phyloP scores from a whole-genome alignment of 352 stramenopile species.

The Globisporangium sylvaticum region DNA sequence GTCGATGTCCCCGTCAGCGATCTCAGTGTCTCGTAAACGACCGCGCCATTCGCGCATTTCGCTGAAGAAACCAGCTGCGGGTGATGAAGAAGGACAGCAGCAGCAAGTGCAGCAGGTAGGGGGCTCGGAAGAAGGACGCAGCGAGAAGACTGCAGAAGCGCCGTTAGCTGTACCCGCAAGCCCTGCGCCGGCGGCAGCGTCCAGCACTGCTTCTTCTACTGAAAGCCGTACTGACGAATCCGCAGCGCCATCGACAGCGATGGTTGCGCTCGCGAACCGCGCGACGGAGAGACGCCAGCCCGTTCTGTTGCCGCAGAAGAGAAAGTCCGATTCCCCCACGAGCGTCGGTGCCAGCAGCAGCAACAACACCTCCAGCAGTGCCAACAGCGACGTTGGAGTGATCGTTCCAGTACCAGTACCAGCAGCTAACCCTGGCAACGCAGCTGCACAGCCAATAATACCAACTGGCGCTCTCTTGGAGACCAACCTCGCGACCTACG shows the following conservation, averaged over 20 bases:
- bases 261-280: background rate
- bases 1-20: background rate
- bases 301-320: background rate
- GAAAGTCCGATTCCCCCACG: background rate
- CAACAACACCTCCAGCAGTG: background rate
- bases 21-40: background rate
- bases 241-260: background rate
- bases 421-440: background rate
- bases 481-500: constrained; percentile 22
- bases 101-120: background rate
- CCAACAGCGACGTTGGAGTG: background rate
- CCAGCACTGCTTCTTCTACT: background rate
- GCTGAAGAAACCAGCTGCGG: background rate
- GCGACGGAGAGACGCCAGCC: constrained; percentile 4
- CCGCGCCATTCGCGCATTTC: background rate
- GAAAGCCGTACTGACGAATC: background rate
- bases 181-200: background rate
- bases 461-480: background rate
- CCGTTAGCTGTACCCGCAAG: too few species aligned
- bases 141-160: background rate
- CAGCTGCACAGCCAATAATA: constrained; percentile 17
- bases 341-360: background rate
- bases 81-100: background rate
- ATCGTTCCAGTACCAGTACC: background rate
- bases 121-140: background rate